Base-by-base conservation (phyloP, 2,329 filamentous ascomycete species). In the Raffaelea albimanens region DNA sequence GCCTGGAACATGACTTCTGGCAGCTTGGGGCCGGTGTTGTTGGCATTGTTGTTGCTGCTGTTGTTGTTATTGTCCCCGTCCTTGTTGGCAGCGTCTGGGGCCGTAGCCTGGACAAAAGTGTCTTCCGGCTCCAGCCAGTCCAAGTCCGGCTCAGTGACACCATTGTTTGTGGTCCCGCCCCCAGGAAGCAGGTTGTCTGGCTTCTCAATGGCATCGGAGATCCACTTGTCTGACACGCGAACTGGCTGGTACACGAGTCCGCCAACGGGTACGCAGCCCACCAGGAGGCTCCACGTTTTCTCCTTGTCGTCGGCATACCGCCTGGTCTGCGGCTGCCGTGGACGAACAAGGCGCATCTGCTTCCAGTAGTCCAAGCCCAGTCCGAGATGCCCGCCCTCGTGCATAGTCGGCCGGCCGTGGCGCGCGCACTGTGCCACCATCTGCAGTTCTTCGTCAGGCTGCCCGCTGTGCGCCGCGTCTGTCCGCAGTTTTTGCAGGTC, bases 301-400 rank as follows among this genome's bases (percentile, higher is more conserved):
- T 73, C 69, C 42, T 63, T 9, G 11, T 10, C 21, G 4, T 33
- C 44, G 3, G 50, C 48, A 7, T 33, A 34, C 23, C 19, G 23
- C 18, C 22, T 18, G 18, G 46, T 50, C 18, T 10, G 5, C 4
- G 47, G 61, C 42, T 55, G 62, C 2, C 57, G 59, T 5, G 63
- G 61, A 3, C 60, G 64, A 16, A 78, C 61, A 42, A 75, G 69
- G 42, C 76, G 71, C 47, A 71, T 68, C 55, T 83, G 74, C 61
- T 79, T 82, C 87, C 87, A 93, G 61, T 91, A 94, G 53, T 88
- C 83, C 36, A 93, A 57, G 43, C 76, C 79, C 48, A 91, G 66
- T 1, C 87, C 87, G 22, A 91, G 67, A 44, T 74, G 76, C 20
- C 75, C 73, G 44, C 79, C 71, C 14, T 75, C 73, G 63, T 93